Evolutionary conservation across 768 basidiomycete genomes (phyloP).

Genomic region (Trametes cubensis): DNA sequence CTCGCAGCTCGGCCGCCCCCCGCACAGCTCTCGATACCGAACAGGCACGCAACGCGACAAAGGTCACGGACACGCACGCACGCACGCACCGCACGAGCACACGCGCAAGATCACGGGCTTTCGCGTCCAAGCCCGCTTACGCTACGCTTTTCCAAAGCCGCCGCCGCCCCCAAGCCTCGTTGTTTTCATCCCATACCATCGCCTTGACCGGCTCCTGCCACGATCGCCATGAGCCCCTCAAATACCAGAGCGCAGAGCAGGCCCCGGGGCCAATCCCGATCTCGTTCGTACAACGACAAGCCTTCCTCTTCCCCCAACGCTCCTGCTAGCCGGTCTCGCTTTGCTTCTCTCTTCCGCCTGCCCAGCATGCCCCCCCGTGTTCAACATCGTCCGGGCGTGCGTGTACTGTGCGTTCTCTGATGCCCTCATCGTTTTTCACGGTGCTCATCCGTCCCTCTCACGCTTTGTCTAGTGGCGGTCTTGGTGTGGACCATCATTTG

Average conservation of each 20-base stretch:
- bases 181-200: constrained; percentile 18
- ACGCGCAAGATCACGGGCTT: constrained; percentile 2
- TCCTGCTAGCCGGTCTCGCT: constrained; percentile 32
- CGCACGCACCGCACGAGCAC: neutral
- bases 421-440: neutral
- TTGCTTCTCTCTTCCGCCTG: constrained; percentile 26
- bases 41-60: constrained; percentile 12
- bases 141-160: constrained; percentile 4
- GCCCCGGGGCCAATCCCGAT: constrained; percentile 27
- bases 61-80: constrained; percentile 11
- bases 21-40: neutral
- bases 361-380: constrained; percentile 67
- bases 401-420: constrained; percentile 59
- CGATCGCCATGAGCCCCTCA: constrained; percentile 30
- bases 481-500: constrained; percentile 78
- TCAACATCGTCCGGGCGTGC: constrained; percentile 67
- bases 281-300: constrained; percentile 27
- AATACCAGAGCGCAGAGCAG: constrained; percentile 29
- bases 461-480: constrained; percentile 51
- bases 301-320: constrained; percentile 11
- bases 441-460: constrained; percentile 9
- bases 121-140: constrained; percentile 4
- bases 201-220: neutral
- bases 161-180: constrained; percentile 22
- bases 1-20: constrained; percentile 6